Evolutionary conservation across 352 stramenopile genomes (phyloP).

Genomic region (Phytophthora fragariaefolia): DNA sequence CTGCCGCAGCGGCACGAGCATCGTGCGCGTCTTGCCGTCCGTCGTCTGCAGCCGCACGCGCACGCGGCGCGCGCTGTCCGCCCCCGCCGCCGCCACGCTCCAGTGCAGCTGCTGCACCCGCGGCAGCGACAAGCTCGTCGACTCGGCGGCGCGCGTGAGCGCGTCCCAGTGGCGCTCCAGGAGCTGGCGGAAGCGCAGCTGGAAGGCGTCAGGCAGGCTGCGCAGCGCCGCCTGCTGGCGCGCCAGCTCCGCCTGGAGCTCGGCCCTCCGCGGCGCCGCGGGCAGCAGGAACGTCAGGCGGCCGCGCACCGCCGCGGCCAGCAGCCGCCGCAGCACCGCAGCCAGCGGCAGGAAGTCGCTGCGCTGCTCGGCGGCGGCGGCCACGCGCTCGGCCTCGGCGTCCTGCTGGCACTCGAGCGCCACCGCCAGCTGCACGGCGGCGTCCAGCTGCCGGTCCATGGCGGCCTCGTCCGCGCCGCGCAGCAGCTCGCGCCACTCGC

Average conservation of each 20-base stretch:
- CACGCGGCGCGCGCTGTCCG: conserved; percentile 23
- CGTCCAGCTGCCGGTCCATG: conserved; percentile 33
- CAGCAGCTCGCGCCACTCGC: conserved; percentile 57
- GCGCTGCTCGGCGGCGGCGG: conserved; percentile 15
- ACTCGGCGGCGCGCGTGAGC: conserved; percentile 19
- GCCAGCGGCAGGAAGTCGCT: conserved; percentile 47
- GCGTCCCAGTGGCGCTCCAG: conserved; percentile 42
- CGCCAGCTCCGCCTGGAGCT: conserved; percentile 38
- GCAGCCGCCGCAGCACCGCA: conserved; percentile 45
- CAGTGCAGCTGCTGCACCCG: conserved; percentile 50
- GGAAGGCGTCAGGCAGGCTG: conserved; percentile 54
- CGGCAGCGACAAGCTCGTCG: conserved; percentile 39
- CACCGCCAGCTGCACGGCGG: conserved; percentile 41
- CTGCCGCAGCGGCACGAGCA: conserved; percentile 61
- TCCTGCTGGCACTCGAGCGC: conserved; percentile 37
- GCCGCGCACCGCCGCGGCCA: conserved; percentile 55
- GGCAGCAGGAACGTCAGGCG: conserved; percentile 65
- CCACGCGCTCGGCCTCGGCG: conserved; percentile 2
- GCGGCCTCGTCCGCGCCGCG: conserved; percentile 32
- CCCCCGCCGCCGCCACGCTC: conserved; percentile 22
- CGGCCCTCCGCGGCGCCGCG: neutral
- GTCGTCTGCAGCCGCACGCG: conserved; percentile 63
- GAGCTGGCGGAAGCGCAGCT: conserved; percentile 46
- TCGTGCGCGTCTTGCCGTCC: conserved; percentile 47
- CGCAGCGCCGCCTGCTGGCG: conserved; percentile 43